Conservation (phyloP, 768 basidiomycete species). For the Pulveroboletus sp. region DNA sequence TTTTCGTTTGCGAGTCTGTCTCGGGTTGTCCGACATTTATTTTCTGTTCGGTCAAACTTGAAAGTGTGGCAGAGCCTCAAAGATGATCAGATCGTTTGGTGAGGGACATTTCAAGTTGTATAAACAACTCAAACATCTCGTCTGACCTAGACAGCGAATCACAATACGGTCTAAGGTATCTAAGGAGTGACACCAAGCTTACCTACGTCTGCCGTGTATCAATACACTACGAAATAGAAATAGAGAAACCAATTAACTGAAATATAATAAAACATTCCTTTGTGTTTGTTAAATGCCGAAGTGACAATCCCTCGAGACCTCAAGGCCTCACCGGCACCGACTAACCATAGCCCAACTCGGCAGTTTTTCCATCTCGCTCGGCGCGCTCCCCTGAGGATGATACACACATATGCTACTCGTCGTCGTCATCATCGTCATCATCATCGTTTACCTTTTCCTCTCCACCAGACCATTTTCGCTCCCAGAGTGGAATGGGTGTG, state of each 20-base stretch:
- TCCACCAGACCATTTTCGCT: constrained; percentile 81
- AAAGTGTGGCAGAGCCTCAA: too few species aligned
- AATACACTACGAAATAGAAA: constrained; percentile 9
- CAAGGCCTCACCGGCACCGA: too few species aligned
- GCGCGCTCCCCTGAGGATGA: neutral
- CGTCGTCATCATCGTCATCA: constrained; percentile 47
- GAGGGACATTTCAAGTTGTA: too few species aligned
- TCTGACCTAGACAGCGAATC: neutral
- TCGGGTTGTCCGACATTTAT: constrained; percentile 20
- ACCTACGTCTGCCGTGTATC: neutral
- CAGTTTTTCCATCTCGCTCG: too few species aligned
- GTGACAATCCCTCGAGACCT: neutral
- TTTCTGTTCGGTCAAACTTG: too few species aligned
- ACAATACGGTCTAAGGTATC: constrained; percentile 17
- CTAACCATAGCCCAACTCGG: neutral
- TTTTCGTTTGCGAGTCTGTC: constrained; percentile 41
- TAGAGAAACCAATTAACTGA: constrained; percentile 23
- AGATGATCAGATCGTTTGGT: too few species aligned
- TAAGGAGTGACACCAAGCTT: constrained; percentile 6
- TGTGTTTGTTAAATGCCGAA: constrained; percentile 2
- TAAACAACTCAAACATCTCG: neutral
- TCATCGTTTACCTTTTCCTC: constrained; percentile 47
- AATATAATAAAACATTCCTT: constrained; percentile 22
- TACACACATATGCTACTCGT: constrained; percentile 29
- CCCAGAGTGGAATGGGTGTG: constrained; percentile 56